Evolutionary conservation across 257 asterid species (phyloP).

Genomic region (Solanum acaule): DNA sequence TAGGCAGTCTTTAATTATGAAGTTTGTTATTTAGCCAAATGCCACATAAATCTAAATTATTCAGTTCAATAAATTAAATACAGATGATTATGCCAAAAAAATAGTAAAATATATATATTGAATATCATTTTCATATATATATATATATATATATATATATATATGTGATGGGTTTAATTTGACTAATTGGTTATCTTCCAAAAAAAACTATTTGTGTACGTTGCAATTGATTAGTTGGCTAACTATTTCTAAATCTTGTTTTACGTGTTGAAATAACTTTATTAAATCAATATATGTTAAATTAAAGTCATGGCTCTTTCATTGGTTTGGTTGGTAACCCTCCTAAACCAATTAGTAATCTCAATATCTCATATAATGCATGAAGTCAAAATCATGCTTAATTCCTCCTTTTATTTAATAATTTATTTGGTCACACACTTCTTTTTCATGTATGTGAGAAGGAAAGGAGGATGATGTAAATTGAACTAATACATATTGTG

Average conservation of each 20-base stretch:
- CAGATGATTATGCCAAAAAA: not conserved
- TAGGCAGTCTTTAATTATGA: not conserved
- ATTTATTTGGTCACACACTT: not conserved
- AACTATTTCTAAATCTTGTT: constrained; percentile 4
- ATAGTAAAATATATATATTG: not conserved
- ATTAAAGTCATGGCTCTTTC: not conserved
- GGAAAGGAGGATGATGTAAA: not conserved
- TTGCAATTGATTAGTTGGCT: not conserved
- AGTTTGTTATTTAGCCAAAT: not conserved
- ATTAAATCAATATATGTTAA: not conserved
- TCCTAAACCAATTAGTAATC: not conserved
- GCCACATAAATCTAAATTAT: not conserved
- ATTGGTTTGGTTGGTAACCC: constrained; percentile 24
- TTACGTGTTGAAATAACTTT: not conserved
- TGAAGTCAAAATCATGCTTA: not conserved
- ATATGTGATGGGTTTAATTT: not conserved
- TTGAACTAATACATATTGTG: not conserved
- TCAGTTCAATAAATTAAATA: not conserved
- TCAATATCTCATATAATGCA: not conserved
- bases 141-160: not conserved
- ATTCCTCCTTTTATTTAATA: not conserved
- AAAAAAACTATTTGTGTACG: not conserved
- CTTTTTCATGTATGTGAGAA: not conserved
- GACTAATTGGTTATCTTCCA: not conserved
- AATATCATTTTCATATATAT: not conserved